Conservation (phyloP, 805 yeast genomes). For the Lipomyces japonicus region DNA sequence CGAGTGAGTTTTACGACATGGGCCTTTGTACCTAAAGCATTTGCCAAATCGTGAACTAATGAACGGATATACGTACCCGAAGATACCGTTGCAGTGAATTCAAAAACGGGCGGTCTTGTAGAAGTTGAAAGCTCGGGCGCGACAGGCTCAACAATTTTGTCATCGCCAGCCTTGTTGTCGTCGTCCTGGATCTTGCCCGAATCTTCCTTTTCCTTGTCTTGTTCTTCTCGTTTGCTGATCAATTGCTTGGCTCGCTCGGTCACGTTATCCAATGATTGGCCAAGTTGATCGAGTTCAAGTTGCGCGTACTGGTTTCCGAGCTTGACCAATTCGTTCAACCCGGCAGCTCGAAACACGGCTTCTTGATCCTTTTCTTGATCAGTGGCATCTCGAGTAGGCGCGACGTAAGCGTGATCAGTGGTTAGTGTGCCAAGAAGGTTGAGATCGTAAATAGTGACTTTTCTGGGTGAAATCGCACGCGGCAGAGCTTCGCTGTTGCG, state of each 20-base stretch:
- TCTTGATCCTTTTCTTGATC: conserved; percentile 40
- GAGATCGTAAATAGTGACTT: conserved; percentile 57
- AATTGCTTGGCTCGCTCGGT: background rate
- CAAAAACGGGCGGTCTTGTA: conserved; percentile 43
- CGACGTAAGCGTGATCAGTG: conserved; percentile 53
- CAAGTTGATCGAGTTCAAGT: conserved; percentile 10
- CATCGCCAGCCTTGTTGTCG: conserved; percentile 32
- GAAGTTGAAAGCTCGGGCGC: conserved; percentile 3
- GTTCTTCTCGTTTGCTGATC: background rate
- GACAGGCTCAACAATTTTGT: background rate
- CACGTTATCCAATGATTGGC: conserved; percentile 9
- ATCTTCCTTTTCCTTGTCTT: conserved; percentile 30
- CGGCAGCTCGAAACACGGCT: conserved; percentile 42
- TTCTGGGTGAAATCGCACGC: conserved; percentile 70
- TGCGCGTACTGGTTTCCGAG: conserved; percentile 12
- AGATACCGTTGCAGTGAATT: conserved; percentile 73
- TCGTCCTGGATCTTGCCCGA: conserved; percentile 44
- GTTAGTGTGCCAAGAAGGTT: conserved; percentile 52
- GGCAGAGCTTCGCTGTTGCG: conserved; percentile 84
- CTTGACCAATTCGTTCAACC: conserved; percentile 9
- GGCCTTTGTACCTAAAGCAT: conserved; percentile 72
- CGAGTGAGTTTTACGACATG: conserved; percentile 84
- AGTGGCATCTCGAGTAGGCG: conserved; percentile 36
- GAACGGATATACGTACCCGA: conserved; percentile 96
- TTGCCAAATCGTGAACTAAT: conserved; percentile 81